Base-by-base conservation (phyloP, 306 rosid genomes). In the apple (Malus domestica) region DNA sequence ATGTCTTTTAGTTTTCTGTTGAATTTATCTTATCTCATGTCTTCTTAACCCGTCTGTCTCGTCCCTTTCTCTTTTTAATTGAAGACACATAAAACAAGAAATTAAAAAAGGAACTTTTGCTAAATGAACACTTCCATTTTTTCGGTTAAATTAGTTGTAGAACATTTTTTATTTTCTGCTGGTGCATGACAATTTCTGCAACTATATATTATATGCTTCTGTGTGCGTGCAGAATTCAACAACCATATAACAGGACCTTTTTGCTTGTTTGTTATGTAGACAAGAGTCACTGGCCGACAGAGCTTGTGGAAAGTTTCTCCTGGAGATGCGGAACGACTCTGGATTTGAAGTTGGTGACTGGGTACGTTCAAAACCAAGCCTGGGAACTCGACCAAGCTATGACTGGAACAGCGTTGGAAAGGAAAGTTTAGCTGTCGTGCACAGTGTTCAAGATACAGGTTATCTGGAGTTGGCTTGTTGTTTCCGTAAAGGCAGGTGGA, bases 311-410 rank as follows among this genome's bases (percentile, higher is more conserved):
- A 92, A 89, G 96, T 95, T 69, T 92, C 96, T 74, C 97, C 99
- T 42, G 99, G 99, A 76, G 99, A 95, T 88, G 97, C 93, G 44
- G 99, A 95, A 71, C 92, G 86, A 68, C 97, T 95, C 99, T 10
- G 97, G 99, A 76, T 88, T 92, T 84, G 99, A 95, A 86, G 97
- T 95, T 68, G 99, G 99, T 79, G 99, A 95, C 79, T 95, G 99
- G 99, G 99, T 95, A 65, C 97, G 97, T 73, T 92, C 99, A 70
- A 95, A 92, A 82, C 96, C 96, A 72, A 89, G 94, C 91, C 88
- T 92, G 54, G 99, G 99, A 74, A 90, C 78, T 35, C 86, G 99
- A 86, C 99, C 97, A 10, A 95, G 96, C 84, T 95, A 95, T 75
- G 99, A 95, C 82, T 92, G 99, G 97, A 95, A 83, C 74, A 95